Base-by-base conservation (phyloP, 2,329 filamentous ascomycete genomes). In the Trichoderma pleuroti region DNA sequence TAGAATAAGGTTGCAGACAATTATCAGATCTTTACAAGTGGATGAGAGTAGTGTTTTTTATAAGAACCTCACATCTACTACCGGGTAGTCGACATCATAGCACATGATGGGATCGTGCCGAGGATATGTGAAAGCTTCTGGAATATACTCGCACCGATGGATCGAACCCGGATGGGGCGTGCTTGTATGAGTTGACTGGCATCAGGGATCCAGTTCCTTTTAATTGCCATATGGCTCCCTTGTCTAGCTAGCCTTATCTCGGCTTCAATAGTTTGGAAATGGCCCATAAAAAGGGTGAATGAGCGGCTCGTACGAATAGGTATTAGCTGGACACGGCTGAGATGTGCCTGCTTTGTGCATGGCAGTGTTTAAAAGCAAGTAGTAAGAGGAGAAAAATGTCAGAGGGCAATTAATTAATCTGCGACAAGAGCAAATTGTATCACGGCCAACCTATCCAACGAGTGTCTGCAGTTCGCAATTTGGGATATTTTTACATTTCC, bases 211-310 rank as follows among this genome's bases (percentile, higher is more conserved):
- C 32, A 21, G 11, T n/a, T 39, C 18, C 18, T 54, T 66, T 56
- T 36, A 52, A 66, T 66, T 56, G 46, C 63, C 63, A 66, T 66
- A 66, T 66, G 63, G 63, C 42, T 66, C 63, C 63, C 63, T 39
- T 24, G 63, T 21, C 62, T 36, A 39, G 63, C 63, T 66, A 56
- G 46, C 30, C 63, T n/a, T 66, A 36, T 66, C 26, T 24, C 21
- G 63, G 32, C 24, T 8, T 56, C 63, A 30, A 66, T 66, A 56
- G 63, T 66, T 34, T 39, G 16, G 30, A 56, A 30, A 2, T 28
- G 42, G 46, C 63, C 63, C 63, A 66, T 39, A 28, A 28, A 66
- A 39, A 39, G 21, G 60, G n/a, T 63, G 60, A 63, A 16, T 63
- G 28, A 5, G 10, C 11, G 16, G 26, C 60, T 46, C n/a, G 36